Evolutionary conservation across 1,284 basidiomycete species (phyloP), one percentile per base, ranked within the genome.

Genomic region (Rhizopogon hawkerae): DNA sequence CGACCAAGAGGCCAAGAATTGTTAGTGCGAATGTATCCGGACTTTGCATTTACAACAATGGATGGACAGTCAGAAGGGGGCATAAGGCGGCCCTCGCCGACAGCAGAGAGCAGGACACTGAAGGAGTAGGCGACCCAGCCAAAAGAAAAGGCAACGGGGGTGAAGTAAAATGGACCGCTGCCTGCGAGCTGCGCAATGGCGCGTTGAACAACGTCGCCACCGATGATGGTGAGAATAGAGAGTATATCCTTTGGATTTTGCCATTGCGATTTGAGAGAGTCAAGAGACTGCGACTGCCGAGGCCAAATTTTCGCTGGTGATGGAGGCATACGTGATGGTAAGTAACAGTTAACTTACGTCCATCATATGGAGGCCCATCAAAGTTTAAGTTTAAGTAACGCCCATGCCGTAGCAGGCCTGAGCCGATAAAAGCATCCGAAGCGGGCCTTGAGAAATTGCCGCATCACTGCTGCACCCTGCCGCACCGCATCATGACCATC

Each of bases 51-150:
- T 37, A 67, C 55, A 35, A 68, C 41, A 29, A 54, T 55, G 35
- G 55, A 51, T 2, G 58, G 44, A 42, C 49, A 60, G 54, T 68
- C 66, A 11, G 63, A 55, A 13, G 52, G 21, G 26, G 67, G 66
- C 53, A 65, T 57, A 36, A 69, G 62, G 18, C 58, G 56, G 16
- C 62, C 55, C 38, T 58, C 58, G 18, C 68, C 66, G 23, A 68
- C 52, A 4, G 58, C 57, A 18, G 57, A 54, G 10, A 63, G 52
- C 38, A 68, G 49, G 31, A 64, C 57, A 38, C 49, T 56, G 51
- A 69, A 55, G n/a, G 64, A 60, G 47, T 69, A 69, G 11, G 61
- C 61, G 33, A 68, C 64, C 67, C 66, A 69, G 29, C 68, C 67
- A 53, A 69, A 69, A n/a, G 63, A 65, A 53, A 69, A 68, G 10